phyloP scores from a whole-genome alignment of 352 stramenopile genomes.

The Pythium chondricola region DNA sequence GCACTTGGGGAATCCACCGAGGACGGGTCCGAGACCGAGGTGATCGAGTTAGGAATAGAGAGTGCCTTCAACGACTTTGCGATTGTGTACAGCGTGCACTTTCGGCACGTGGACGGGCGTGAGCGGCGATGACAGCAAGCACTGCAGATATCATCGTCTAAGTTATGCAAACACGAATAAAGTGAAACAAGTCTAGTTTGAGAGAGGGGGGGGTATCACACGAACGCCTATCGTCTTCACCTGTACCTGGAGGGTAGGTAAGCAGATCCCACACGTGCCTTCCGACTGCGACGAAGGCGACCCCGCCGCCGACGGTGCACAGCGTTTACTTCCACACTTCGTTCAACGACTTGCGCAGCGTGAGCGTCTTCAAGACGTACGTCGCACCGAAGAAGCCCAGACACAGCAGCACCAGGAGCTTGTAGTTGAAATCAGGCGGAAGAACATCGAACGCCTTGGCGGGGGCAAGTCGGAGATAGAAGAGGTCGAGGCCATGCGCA shows the following conservation, averaged over 20 bases:
- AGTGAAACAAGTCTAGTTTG: no score
- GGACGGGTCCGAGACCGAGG: conserved; percentile 19
- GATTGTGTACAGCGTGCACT: conserved; percentile 54
- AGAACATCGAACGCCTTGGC: conserved; percentile 95
- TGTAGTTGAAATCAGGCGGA: conserved; percentile 93
- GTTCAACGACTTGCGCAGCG: conserved; percentile 69
- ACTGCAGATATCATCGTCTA: no score
- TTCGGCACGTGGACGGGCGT: conserved; percentile 12
- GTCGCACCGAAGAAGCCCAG: conserved; percentile 80
- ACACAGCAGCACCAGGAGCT: conserved; percentile 90
- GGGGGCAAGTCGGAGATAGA: conserved; percentile 91
- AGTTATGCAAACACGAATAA: no score
- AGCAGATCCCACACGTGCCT: no score
- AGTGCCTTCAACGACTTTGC: conserved; percentile 65
- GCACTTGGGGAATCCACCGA: conserved; percentile 11
- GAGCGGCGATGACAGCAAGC: conserved; percentile 18
- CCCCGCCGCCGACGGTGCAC: neutral
- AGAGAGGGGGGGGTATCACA: no score
- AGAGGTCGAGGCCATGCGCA: conserved; percentile 91
- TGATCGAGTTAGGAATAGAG: conserved; percentile 64
- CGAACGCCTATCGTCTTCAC: no score
- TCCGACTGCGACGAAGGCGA: neutral
- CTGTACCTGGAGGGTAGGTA: no score
- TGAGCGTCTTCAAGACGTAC: conserved; percentile 54
- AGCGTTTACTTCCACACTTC: conserved; percentile 87